Percentiles rank a stretch among this genome's conserved stretches.
Conservation (phyloP, 2,329 filamentous ascomycete species). For the Myrmaecium sp. region DNA sequence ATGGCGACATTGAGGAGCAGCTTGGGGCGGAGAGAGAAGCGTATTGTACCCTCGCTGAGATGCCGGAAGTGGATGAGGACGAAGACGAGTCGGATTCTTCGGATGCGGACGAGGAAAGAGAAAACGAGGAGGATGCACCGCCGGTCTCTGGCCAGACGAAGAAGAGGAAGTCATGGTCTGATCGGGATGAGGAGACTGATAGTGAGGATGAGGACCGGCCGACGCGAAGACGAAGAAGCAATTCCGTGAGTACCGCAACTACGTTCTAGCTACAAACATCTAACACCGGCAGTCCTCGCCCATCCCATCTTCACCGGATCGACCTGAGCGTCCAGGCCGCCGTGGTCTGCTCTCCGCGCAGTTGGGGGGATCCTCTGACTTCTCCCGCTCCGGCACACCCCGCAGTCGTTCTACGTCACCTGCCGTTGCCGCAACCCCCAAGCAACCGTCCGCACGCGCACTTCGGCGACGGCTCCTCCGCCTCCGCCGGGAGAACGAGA, state of each 20-base stretch:
- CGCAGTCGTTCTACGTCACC: slow-evolving; percentile 18
- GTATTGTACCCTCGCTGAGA: slow-evolving; percentile 70
- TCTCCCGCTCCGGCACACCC: slow-evolving; percentile 22
- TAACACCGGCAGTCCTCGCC: slow-evolving; percentile 39
- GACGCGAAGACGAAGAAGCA: slow-evolving; percentile 66
- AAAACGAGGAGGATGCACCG: slow-evolving; percentile 9
- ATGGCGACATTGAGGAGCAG: slow-evolving; percentile 84
- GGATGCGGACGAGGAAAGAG: slow-evolving; percentile 29
- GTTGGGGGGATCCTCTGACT: slow-evolving; percentile 19
- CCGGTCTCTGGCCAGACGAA: slow-evolving; percentile 20
- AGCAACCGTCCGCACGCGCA: slow-evolving; percentile 50
- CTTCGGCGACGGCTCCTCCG: slow-evolving; percentile 58
- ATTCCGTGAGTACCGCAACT: slow-evolving; percentile 46
- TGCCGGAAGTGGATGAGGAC: slow-evolving; percentile 74
- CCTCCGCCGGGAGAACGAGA: slow-evolving; percentile 61
- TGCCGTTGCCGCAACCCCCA: slow-evolving; percentile 22
- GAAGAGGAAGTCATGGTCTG: slow-evolving; percentile 25
- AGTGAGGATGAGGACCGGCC: slow-evolving; percentile 63
- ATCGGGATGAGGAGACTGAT: slow-evolving; percentile 45
- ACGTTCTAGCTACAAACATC: slow-evolving; percentile 2
- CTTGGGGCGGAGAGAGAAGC: slow-evolving; percentile 59
- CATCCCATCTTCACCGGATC: slow-evolving; percentile 49
- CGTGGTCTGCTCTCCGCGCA: slow-evolving; percentile 33
- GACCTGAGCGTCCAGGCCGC: slow-evolving; percentile 40
- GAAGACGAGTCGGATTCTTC: slow-evolving; percentile 45